Conservation (phyloP, 1,139 yeast species). For the Nematodospora anomalae region DNA sequence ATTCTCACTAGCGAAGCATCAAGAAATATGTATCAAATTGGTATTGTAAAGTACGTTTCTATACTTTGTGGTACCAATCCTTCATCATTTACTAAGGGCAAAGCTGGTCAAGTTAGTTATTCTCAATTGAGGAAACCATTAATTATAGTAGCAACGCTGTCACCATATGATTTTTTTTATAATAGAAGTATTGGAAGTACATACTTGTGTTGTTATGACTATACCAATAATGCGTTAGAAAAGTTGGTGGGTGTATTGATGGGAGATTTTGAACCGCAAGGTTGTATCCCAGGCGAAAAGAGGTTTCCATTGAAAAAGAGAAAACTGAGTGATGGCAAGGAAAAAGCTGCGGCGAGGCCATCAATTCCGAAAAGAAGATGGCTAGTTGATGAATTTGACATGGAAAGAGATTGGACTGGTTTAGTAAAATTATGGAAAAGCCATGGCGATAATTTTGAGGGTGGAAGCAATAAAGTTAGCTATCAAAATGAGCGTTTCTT, state of each 20-base stretch:
- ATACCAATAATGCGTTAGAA: constrained; percentile 52
- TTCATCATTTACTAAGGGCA: constrained; percentile 25
- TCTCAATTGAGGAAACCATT: constrained; percentile 48
- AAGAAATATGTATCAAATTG: constrained; percentile 66
- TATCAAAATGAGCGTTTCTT: constrained; percentile 32
- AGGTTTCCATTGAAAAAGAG: constrained; percentile 32
- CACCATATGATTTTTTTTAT: constrained; percentile 64
- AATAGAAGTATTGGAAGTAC: constrained; percentile 57
- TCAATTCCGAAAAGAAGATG: constrained; percentile 46
- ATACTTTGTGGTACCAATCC: constrained; percentile 55
- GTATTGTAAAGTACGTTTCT: constrained; percentile 59
- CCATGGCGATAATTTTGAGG: constrained; percentile 21
- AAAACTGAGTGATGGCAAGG: constrained; percentile 16
- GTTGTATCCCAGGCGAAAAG: constrained; percentile 59
- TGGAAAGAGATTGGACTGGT: constrained; percentile 53
- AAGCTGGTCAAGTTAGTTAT: constrained; percentile 18
- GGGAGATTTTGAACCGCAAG: constrained; percentile 55
- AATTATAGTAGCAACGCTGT: constrained; percentile 60
- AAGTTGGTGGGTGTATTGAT: constrained; percentile 53
- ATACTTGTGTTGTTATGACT: constrained; percentile 63
- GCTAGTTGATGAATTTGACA: constrained; percentile 61
- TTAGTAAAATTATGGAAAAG: constrained; percentile 44
- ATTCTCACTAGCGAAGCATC: constrained; percentile 64
- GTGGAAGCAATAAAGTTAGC: constrained; percentile 18
- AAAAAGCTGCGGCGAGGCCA: neutral